Evolutionary conservation across 202 grass and related monocot species (phyloP).

Genomic region (Panicum hallii): DNA sequence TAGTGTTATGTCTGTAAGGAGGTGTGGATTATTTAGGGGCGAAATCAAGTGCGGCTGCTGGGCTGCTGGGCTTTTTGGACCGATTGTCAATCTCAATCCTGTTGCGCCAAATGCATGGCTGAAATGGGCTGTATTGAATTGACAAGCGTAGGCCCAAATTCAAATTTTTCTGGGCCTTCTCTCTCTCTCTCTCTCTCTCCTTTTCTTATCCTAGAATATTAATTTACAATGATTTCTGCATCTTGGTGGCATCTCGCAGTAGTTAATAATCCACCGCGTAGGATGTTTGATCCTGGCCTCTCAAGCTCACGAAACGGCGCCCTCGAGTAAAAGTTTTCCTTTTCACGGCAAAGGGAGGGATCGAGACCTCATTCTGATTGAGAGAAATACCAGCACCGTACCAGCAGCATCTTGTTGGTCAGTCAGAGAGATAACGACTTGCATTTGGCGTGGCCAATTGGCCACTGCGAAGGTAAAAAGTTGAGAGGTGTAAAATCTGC

Average conservation of each 20-base stretch:
- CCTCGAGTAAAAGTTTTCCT: not conserved
- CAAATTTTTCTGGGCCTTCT: no score
- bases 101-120: no score
- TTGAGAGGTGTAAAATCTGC: not conserved
- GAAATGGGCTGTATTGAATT: no score
- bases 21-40: no score
- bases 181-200: no score
- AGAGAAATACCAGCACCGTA: not conserved
- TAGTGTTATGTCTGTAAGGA: no score
- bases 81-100: no score
- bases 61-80: no score
- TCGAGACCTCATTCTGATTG: not conserved
- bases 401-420: not conserved
- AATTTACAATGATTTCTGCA: no score
- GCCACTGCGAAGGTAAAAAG: not conserved
- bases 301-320: slow-evolving; percentile 17
- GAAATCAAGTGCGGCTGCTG: no score
- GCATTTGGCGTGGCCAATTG: not conserved
- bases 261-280: not conserved
- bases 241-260: not conserved
- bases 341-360: not conserved
- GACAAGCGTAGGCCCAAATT: no score
- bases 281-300: slow-evolving; percentile 7
- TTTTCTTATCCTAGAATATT: no score
- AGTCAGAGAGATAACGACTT: not conserved